Conservation (phyloP, 495 filamentous ascomycete species). For the Hypomontagnella submonticulosa region DNA sequence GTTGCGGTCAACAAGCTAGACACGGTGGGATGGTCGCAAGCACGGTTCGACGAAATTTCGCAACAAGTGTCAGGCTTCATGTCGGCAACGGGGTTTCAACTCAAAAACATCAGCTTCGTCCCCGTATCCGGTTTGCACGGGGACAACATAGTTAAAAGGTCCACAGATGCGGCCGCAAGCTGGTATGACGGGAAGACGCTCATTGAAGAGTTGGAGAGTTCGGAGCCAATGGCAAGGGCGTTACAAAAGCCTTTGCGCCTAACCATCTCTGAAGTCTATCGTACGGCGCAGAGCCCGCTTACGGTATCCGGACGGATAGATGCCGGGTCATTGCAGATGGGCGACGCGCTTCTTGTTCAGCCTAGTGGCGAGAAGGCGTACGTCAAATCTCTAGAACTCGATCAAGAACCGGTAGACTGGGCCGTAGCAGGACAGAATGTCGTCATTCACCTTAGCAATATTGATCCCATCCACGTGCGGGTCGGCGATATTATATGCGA, state of each 20-base stretch:
- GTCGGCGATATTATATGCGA: constrained; percentile 87
- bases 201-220: constrained; percentile 83
- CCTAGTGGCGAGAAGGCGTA: constrained; percentile 81
- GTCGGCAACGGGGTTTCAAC: constrained; percentile 78
- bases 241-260: constrained; percentile 84
- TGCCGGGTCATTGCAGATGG: constrained; percentile 81
- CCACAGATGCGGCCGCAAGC: constrained; percentile 62
- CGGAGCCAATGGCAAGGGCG: constrained; percentile 74
- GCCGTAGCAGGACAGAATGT: constrained; percentile 95
- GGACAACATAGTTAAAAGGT: constrained; percentile 79
- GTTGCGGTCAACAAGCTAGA: constrained; percentile 97
- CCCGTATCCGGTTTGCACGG: constrained; percentile 90
- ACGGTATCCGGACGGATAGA: constrained; percentile 89
- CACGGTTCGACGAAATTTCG: constrained; percentile 84
- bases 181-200: constrained; percentile 88
- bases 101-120: constrained; percentile 83
- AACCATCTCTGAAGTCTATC: constrained; percentile 77
- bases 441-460: constrained; percentile 82
- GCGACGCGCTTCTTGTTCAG: constrained; percentile 81
- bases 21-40: constrained; percentile 79
- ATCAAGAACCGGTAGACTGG: constrained; percentile 80
- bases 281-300: constrained; percentile 78
- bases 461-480: constrained; percentile 83
- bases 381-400: constrained; percentile 80
- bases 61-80: constrained; percentile 87